Evolutionary conservation across 805 yeast species (phyloP).

Genomic region (Torulaspora franciscae): DNA sequence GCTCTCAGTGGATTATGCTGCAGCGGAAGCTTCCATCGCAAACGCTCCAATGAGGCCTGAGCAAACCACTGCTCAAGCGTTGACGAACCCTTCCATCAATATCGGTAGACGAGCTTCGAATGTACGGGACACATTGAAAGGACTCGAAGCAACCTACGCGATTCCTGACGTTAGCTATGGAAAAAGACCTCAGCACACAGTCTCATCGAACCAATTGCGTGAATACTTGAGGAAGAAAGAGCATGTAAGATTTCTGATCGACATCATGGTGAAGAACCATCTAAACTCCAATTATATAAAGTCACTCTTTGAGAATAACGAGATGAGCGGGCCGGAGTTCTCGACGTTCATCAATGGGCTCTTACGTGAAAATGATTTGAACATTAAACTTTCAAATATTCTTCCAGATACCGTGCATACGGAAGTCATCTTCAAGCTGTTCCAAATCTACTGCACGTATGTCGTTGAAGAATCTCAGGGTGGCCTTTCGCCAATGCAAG

Average conservation of each 20-base stretch:
- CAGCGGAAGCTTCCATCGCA: slow-evolving; percentile 4
- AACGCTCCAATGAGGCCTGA: slow-evolving; percentile 1
- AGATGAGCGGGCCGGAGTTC: slow-evolving; percentile 10
- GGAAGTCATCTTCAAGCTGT: slow-evolving; percentile 16
- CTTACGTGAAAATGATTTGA: slow-evolving; percentile 5
- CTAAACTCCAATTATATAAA: slow-evolving; percentile 4
- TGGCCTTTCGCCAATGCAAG: slow-evolving; percentile 11
- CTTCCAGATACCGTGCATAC: slow-evolving; percentile 15
- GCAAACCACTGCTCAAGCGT: background rate
- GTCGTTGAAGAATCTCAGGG: slow-evolving; percentile 2
- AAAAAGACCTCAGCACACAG: background rate
- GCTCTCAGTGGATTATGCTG: slow-evolving; percentile 9
- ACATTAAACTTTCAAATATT: slow-evolving; percentile 9
- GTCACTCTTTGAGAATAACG: slow-evolving; percentile 9
- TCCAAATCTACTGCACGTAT: slow-evolving; percentile 11
- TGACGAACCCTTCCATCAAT: background rate
- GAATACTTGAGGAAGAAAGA: slow-evolving; percentile 9
- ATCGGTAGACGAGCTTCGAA: background rate
- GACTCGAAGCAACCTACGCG: slow-evolving; percentile 1
- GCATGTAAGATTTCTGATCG: slow-evolving; percentile 11
- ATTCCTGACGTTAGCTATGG: background rate
- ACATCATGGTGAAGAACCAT: slow-evolving; percentile 13
- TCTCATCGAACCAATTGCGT: slow-evolving; percentile 6
- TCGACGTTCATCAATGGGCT: slow-evolving; percentile 16
- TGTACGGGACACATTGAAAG: slow-evolving; percentile 1